Evolutionary conservation across 129 eudicot genomes (phyloP), one percentile per base, ranked within the genome.

Genomic region (Logfia minima): DNA sequence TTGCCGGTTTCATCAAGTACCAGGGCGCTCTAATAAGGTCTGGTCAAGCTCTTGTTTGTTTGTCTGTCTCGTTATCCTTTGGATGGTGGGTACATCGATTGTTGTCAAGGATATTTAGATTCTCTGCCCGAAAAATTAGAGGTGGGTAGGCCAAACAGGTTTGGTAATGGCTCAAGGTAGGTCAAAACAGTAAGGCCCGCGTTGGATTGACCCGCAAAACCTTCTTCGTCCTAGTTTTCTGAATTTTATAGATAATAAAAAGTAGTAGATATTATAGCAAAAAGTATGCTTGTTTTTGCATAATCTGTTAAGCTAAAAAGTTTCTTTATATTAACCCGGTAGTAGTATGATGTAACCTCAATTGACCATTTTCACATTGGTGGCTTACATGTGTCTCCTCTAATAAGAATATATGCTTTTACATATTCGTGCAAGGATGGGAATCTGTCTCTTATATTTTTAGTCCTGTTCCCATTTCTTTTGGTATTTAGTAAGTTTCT

Each of bases 21-120:
- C 92, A 29, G 98, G 98, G 39, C 92, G 84, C 76, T 93, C 98
- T 35, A 84, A 88, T 85, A 93, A 93, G 98, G 98, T 93, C 23
- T 68, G 81, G 48, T 68, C 39, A 70, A 60, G 23, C 74, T 62
- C 37, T 61, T 19, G 4, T 53, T 70, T 53, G 6, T 71, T 39
- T 39, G 11, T 45, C 68, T 23, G 61, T 19, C 21, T 74, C 14
- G 16, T 72, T 21, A 43, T 63, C 22, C 19, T 43, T 65, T 65
- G 21, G 32, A 65, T 26, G 31, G 70, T 7, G 18, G 22, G 43
- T 32, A 65, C 70, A 1, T 14, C 3, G 24, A 31, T 65, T 31
- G 19, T 65, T 8, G 24, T 58, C 24, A 5, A 58, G 28, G 24
- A 58, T 58, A 19, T 58, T n/a, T 19, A n/a, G 63, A 58, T 58